phyloP scores from a whole-genome alignment of 2,329 filamentous ascomycete genomes.

The Botrytis porri region DNA sequence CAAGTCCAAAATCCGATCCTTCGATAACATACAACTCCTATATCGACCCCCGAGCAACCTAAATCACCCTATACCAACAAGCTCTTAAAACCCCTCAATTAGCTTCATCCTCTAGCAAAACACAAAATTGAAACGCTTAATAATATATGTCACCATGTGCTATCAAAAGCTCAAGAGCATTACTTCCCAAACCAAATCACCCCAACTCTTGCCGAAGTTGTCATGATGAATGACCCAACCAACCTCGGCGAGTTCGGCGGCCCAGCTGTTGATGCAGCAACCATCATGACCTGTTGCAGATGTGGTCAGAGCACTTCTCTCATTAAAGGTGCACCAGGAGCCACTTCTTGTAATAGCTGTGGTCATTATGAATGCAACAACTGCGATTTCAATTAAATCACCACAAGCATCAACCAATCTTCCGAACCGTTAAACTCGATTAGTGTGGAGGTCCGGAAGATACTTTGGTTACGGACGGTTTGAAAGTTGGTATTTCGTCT shows the following conservation, averaged over 20 bases:
- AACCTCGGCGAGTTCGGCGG: background rate
- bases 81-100: background rate
- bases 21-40: background rate
- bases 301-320: background rate
- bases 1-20: no score
- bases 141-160: background rate
- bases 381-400: slow-evolving; percentile 14
- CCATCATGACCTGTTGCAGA: slow-evolving; percentile 14
- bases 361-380: slow-evolving; percentile 18
- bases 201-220: background rate
- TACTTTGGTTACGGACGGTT: background rate
- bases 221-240: background rate
- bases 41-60: background rate
- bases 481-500: background rate
- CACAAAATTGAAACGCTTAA: background rate
- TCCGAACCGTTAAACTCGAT: background rate
- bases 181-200: background rate
- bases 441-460: background rate
- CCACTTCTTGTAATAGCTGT: slow-evolving; percentile 4
- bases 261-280: background rate
- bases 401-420: background rate
- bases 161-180: background rate
- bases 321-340: background rate
- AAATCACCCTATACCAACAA: background rate
- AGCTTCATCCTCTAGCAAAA: background rate